These are phyloP conservation scores for Colletotrichum liriopes DNA, from an alignment of 2,329 filamentous ascomycete species.

Conservation along the genomic window DNA sequence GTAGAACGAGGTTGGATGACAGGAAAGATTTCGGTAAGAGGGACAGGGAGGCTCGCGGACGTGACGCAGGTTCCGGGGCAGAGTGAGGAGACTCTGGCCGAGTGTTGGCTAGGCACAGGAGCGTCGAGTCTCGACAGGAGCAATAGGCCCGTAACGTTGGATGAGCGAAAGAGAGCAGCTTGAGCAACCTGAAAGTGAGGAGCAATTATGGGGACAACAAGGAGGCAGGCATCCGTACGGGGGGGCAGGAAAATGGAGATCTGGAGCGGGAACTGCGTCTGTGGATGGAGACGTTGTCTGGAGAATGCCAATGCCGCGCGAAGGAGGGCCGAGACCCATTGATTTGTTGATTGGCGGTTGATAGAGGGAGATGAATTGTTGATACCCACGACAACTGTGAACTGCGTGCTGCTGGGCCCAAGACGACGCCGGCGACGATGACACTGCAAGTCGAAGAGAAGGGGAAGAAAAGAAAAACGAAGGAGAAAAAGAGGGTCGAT, in stretches of 20 bases:
- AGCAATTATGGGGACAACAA: conserved; percentile 1
- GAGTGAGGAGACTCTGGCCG: not conserved
- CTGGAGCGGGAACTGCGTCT: not conserved
- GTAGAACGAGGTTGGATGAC: conserved; percentile 32
- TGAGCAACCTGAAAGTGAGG: not conserved
- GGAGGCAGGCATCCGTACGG: conserved; percentile 8
- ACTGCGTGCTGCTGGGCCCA: not conserved
- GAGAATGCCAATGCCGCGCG: conserved; percentile 30
- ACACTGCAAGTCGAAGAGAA: too few species aligned
- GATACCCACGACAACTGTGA: not conserved
- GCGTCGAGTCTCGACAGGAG: not conserved
- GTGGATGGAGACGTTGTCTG: conserved; percentile 12
- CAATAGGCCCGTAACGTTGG: conserved; percentile 8
- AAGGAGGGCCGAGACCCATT: conserved; percentile 29
- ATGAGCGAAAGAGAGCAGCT: not conserved
- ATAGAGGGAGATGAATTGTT: not conserved
- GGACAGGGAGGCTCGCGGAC: conserved; percentile 22
- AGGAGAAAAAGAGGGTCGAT: not conserved
- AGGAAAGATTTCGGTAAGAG: conserved; percentile 39
- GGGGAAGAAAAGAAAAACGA: not conserved
- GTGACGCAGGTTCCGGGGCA: conserved; percentile 20
- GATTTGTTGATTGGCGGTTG: not conserved
- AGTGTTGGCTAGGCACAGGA: conserved; percentile 1
- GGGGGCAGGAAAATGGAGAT: conserved; percentile 25
- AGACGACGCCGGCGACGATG: too few species aligned